Evolutionary conservation across 2,329 filamentous ascomycete species (phyloP).

Genomic region (Xylariaceae sp.): DNA sequence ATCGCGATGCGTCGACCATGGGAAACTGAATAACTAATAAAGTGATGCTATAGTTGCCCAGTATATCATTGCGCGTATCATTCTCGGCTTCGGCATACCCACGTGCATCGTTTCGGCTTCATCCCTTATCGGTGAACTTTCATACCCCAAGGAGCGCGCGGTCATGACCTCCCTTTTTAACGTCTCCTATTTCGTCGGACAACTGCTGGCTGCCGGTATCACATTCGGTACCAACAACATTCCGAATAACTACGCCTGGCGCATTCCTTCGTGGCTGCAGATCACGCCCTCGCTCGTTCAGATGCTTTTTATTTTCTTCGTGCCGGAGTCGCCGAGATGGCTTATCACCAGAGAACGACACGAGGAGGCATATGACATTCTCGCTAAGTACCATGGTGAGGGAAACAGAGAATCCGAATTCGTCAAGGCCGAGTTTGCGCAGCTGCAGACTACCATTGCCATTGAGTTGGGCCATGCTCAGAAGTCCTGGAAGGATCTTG

Average conservation of each 20-base stretch:
- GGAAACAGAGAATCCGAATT: slow-evolving; percentile 42
- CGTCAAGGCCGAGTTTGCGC: slow-evolving; percentile 50
- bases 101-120: slow-evolving; percentile 56
- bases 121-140: slow-evolving; percentile 54
- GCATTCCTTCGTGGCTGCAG: slow-evolving; percentile 44
- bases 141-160: slow-evolving; percentile 55
- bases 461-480: slow-evolving; percentile 47
- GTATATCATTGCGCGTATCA: slow-evolving; percentile 55
- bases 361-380: slow-evolving; percentile 45
- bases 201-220: slow-evolving; percentile 45
- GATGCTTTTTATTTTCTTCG: slow-evolving; percentile 39
- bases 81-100: slow-evolving; percentile 56
- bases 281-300: slow-evolving; percentile 40
- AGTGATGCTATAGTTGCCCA: too few relatives aligned
- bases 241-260: slow-evolving; percentile 37
- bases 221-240: slow-evolving; percentile 45
- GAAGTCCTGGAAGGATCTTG: slow-evolving; percentile 40
- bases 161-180: slow-evolving; percentile 58
- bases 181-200: slow-evolving; percentile 50
- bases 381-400: slow-evolving; percentile 44
- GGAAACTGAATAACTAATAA: too few relatives aligned
- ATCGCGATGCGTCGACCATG: not conserved
- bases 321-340: slow-evolving; percentile 58
- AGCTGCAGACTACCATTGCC: slow-evolving; percentile 51
- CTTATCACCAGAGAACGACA: slow-evolving; percentile 46